These are phyloP conservation scores for Hemileccinum impolitum DNA, from an alignment of 768 basidiomycete genomes.

Conservation along the genomic window DNA sequence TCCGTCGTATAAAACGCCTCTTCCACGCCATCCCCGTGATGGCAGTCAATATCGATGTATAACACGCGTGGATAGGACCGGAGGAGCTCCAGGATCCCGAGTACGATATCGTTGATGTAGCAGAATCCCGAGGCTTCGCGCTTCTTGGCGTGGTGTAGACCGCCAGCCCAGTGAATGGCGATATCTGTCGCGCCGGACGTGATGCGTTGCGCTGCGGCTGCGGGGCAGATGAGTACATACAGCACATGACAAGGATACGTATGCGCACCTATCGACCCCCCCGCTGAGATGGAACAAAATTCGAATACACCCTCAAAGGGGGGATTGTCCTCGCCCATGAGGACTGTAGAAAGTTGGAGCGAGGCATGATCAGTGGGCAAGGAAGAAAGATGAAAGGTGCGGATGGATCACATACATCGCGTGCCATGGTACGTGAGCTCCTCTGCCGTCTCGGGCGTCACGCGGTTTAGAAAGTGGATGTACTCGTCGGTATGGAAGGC, in stretches of 20 bases:
- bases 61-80: constrained; percentile 82
- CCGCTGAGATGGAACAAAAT: constrained; percentile 95
- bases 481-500: constrained; percentile 98
- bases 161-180: constrained; percentile 97
- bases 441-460: constrained; percentile 88
- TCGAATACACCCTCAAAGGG: constrained; percentile 96
- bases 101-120: constrained; percentile 98
- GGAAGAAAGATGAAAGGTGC: neutral
- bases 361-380: neutral
- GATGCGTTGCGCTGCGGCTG: constrained; percentile 75
- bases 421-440: constrained; percentile 82
- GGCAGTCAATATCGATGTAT: constrained; percentile 97
- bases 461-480: constrained; percentile 82
- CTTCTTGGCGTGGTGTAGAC: constrained; percentile 99
- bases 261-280: constrained; percentile 84
- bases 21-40: constrained; percentile 98
- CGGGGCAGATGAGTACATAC: neutral
- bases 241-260: neutral
- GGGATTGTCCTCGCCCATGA: constrained; percentile 91
- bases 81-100: constrained; percentile 91
- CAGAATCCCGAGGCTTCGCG: constrained; percentile 97
- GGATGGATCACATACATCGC: constrained; percentile 58
- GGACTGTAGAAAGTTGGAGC: constrained; percentile 28
- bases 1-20: constrained; percentile 98
- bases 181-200: constrained; percentile 76